phyloP scores from a whole-genome alignment of 257 asterid species.

The Nicotiana tomentosiformis region DNA sequence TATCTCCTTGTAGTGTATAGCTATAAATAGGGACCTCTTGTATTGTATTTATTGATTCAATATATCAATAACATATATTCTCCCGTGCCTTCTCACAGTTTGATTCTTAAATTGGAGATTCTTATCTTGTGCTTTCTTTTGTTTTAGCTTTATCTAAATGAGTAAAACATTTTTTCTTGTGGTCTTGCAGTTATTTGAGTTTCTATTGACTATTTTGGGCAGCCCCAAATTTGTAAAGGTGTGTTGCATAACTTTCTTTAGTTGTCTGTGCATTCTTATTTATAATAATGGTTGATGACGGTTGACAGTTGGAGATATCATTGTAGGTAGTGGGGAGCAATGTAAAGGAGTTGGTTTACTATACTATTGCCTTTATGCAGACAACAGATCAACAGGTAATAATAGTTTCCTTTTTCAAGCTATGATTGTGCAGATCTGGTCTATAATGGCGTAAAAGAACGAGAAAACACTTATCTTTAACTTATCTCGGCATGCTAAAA shows the following conservation, averaged over 20 bases:
- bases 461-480: not conserved
- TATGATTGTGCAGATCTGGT: not conserved
- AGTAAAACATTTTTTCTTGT: constrained; percentile 7
- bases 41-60: too few species aligned
- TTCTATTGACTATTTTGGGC: constrained; percentile 73
- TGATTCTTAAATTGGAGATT: not conserved
- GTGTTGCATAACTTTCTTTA: constrained; percentile 16
- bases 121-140: not conserved
- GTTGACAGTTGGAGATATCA: constrained; percentile 9
- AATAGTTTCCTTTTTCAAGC: not conserved
- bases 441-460: not conserved
- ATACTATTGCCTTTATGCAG: constrained; percentile 82
- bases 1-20: too few species aligned
- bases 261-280: constrained; percentile 6
- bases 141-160: not conserved
- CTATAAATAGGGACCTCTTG: too few species aligned
- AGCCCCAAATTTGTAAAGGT: constrained; percentile 75
- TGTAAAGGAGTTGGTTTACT: constrained; percentile 77
- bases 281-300: not conserved
- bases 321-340: constrained; percentile 58
- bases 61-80: too few species aligned
- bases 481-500: not conserved
- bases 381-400: constrained; percentile 93
- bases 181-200: constrained; percentile 74
- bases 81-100: too few species aligned